Evolutionary conservation across 108 stramenopile species (phyloP).

Genomic region (Epithemia pelagica): DNA sequence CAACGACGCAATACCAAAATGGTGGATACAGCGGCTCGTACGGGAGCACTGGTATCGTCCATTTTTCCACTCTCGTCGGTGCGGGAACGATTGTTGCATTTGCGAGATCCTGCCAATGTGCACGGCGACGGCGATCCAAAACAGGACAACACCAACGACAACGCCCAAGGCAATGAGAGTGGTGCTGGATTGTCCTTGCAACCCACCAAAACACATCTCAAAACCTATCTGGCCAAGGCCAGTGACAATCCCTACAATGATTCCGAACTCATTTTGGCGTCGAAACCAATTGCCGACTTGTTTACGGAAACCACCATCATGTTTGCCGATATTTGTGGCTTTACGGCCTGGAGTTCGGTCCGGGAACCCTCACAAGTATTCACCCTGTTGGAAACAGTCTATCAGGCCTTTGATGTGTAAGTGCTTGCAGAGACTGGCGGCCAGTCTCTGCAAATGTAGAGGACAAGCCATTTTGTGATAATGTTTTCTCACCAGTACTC

Average conservation of each 20-base stretch:
- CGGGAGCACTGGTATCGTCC: neutral
- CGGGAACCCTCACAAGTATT: neutral
- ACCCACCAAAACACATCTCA: neutral
- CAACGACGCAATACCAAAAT: neutral
- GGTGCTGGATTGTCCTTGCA: neutral
- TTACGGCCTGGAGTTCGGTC: neutral
- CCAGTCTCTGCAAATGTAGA: too few species aligned
- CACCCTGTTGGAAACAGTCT: neutral
- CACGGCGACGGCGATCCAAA: too few species aligned
- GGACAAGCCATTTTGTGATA: too few species aligned
- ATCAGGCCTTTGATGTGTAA: neutral
- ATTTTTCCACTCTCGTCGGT: neutral
- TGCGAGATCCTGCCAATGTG: too few species aligned
- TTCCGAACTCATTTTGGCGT: neutral
- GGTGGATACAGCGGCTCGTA: neutral
- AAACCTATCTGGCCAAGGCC: neutral
- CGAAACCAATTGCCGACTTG: neutral
- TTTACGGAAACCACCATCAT: neutral
- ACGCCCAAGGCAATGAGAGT: neutral
- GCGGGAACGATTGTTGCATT: neutral
- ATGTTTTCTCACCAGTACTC: too few species aligned
- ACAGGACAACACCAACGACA: too few species aligned
- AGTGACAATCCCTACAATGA: neutral
- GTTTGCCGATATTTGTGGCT: neutral
- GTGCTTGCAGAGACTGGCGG: too few species aligned